Percentiles rank a stretch among this genome's conserved stretches.
These are phyloP conservation scores for Vigna mungo DNA, from an alignment of 306 rosid species.

Conservation along the genomic window DNA sequence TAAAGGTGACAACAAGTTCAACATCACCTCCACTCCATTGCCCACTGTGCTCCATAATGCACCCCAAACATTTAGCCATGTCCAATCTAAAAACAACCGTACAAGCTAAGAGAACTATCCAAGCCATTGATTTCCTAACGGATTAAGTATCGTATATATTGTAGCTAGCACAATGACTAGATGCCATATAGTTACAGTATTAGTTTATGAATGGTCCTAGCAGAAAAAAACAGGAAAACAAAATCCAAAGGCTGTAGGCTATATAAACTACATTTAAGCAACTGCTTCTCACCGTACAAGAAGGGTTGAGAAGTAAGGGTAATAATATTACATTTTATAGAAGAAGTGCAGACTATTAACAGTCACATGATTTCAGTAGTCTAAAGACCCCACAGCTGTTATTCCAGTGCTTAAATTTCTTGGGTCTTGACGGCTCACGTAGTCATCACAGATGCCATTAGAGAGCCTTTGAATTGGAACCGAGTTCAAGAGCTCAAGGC, in stretches of 20 bases:
- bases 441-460: slow-evolving; percentile 71
- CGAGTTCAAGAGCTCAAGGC: slow-evolving; percentile 75
- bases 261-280: slow-evolving; percentile 60
- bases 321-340: slow-evolving; percentile 54
- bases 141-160: slow-evolving; percentile 60
- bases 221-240: slow-evolving; percentile 42
- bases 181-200: slow-evolving; percentile 72
- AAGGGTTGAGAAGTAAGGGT: slow-evolving; percentile 51
- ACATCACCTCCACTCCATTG: slow-evolving; percentile 15
- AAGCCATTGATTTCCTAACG: slow-evolving; percentile 66
- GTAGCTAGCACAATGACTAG: slow-evolving; percentile 51
- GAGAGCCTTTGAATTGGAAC: slow-evolving; percentile 89
- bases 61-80: neutral
- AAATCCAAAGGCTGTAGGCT: slow-evolving; percentile 48
- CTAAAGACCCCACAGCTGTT: slow-evolving; percentile 82
- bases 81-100: neutral
- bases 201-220: slow-evolving; percentile 61
- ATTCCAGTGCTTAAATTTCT: slow-evolving; percentile 78
- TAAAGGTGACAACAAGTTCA: slow-evolving; percentile 11
- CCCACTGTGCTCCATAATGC: neutral
- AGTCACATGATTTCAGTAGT: slow-evolving; percentile 63
- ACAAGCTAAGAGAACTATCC: slow-evolving; percentile 37
- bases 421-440: slow-evolving; percentile 76
- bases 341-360: slow-evolving; percentile 49
- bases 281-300: slow-evolving; percentile 50